phyloP scores from a whole-genome alignment of 2,329 filamentous ascomycete genomes.

The Hortaea sp. region DNA sequence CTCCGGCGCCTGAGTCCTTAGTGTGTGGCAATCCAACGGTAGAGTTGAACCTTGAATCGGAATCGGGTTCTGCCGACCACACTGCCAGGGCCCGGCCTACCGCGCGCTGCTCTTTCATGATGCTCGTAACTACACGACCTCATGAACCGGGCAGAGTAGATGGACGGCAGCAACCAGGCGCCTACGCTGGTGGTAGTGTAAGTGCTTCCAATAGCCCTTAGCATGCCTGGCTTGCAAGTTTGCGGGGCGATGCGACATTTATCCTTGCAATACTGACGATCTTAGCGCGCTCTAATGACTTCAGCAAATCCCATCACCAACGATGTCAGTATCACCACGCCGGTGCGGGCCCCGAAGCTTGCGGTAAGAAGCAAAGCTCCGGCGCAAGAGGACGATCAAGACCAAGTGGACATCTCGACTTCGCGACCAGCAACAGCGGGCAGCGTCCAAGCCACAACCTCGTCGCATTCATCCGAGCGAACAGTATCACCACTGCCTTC shows the following conservation, averaged over 20 bases:
- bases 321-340: not conserved
- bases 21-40: no score
- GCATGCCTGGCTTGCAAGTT: not conserved
- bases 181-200: not conserved
- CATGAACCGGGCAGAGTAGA: not conserved
- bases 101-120: not conserved
- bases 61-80: no score
- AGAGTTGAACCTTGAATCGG: no score
- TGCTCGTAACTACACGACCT: not conserved
- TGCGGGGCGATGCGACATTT: not conserved
- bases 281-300: slow-evolving; percentile 2
- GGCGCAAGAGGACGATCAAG: not conserved
- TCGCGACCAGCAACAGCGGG: slow-evolving; percentile 4
- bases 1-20: no score
- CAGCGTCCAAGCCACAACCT: not conserved
- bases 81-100: no score
- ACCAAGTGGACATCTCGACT: not conserved
- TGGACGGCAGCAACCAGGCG: not conserved
- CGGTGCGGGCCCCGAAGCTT: slow-evolving; percentile 15
- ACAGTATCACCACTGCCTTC: not conserved
- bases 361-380: slow-evolving; percentile 9
- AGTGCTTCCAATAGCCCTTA: not conserved
- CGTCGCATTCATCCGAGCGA: slow-evolving; percentile 2
- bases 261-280: not conserved
- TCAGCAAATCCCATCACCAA: not conserved